These are phyloP conservation scores for Canavalia gladiata DNA, from an alignment of 306 rosid genomes.

Conservation along the genomic window DNA sequence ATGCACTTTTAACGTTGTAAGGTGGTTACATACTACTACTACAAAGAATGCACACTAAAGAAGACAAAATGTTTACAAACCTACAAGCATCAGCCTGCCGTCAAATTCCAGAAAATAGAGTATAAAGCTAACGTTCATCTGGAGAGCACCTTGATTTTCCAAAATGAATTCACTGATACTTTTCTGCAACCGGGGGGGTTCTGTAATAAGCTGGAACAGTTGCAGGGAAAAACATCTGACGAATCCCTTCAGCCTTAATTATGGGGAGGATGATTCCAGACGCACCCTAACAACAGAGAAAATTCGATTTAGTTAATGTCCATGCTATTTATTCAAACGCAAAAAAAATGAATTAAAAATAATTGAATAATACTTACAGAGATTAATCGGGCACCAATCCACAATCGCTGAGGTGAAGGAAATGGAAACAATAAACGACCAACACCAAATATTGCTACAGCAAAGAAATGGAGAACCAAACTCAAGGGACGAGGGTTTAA, in stretches of 20 bases:
- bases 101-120: constrained; percentile 7
- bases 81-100: constrained; percentile 30
- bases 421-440: constrained; percentile 89
- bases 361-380: constrained; percentile 58
- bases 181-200: constrained; percentile 58
- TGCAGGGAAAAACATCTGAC: constrained; percentile 96
- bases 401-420: constrained; percentile 87
- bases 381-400: constrained; percentile 91
- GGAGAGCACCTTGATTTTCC: constrained; percentile 33
- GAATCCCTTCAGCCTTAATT: constrained; percentile 93
- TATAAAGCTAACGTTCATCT: constrained; percentile 13
- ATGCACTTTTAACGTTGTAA: constrained; percentile 29
- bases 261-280: constrained; percentile 92
- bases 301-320: constrained; percentile 2
- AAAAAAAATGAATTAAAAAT: neutral
- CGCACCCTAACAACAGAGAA: constrained; percentile 72
- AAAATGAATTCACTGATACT: constrained; percentile 21
- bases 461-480: constrained; percentile 96
- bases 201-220: constrained; percentile 95
- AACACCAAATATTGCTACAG: constrained; percentile 92
- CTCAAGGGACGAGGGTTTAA: constrained; percentile 94
- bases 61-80: constrained; percentile 42
- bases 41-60: constrained; percentile 40
- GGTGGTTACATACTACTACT: neutral
- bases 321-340: neutral